Conservation (phyloP, 2,329 filamentous ascomycete species). For the Dissoconium aciculare region DNA sequence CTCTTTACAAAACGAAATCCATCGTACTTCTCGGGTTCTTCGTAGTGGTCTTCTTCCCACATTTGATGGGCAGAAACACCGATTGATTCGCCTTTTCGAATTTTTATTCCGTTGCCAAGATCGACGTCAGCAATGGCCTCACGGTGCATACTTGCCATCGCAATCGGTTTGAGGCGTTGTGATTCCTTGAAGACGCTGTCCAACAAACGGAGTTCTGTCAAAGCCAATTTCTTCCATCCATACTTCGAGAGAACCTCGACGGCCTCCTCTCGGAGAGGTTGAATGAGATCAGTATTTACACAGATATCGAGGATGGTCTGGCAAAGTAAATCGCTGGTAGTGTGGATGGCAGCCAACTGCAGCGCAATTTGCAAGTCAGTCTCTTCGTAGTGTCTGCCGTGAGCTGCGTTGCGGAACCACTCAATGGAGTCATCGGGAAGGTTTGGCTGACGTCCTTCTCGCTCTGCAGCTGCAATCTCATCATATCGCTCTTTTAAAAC, state of each 20-base stretch:
- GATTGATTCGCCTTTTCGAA: conserved; percentile 14
- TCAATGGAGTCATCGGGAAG: conserved; percentile 16
- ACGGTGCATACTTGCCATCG: conserved; percentile 15
- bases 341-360: conserved; percentile 17
- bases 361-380: conserved; percentile 13
- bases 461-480: conserved; percentile 8
- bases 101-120: conserved; percentile 16
- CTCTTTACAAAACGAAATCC: conserved; percentile 13
- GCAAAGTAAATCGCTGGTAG: conserved; percentile 17
- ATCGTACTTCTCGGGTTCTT: conserved; percentile 14
- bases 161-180: conserved; percentile 16
- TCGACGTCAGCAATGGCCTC: conserved; percentile 12
- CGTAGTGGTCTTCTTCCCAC: conserved; percentile 9
- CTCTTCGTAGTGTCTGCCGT: conserved; percentile 10
- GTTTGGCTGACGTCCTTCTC: conserved; percentile 2
- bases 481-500: conserved; percentile 16
- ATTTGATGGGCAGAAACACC: conserved; percentile 9
- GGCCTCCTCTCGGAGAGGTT: conserved; percentile 12
- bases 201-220: conserved; percentile 20
- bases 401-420: conserved; percentile 16
- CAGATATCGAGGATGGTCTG: conserved; percentile 15
- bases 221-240: conserved; percentile 18
- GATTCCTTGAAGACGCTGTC: conserved; percentile 24
- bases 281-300: conserved; percentile 15
- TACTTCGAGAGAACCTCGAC: conserved; percentile 14